phyloP scores from a whole-genome alignment of 495 filamentous ascomycete genomes.

The Aspergillus coremiiformis region DNA sequence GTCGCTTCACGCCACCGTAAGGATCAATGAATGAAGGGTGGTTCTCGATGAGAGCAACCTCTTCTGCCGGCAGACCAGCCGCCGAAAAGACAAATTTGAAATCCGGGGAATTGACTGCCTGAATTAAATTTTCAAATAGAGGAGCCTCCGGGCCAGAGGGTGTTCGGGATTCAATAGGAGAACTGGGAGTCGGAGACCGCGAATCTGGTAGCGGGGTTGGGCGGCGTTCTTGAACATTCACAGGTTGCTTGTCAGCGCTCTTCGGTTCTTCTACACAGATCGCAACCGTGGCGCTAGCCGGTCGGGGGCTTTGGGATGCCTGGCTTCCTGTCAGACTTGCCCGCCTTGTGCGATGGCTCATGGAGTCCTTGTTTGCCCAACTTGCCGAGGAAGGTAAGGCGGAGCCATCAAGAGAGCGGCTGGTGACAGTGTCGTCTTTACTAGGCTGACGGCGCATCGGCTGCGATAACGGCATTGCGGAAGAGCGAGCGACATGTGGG shows the following conservation, averaged over 20 bases:
- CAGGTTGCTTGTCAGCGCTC: slow-evolving; percentile 29
- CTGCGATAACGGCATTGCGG: slow-evolving; percentile 50
- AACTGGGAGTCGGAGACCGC: slow-evolving; percentile 18
- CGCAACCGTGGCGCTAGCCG: slow-evolving; percentile 52
- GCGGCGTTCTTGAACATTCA: slow-evolving; percentile 20
- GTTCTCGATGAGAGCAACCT: slow-evolving; percentile 48
- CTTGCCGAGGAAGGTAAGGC: slow-evolving; percentile 87
- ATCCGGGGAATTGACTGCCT: slow-evolving; percentile 47
- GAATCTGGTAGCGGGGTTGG: slow-evolving; percentile 20
- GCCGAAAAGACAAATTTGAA: slow-evolving; percentile 56
- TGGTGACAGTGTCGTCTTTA: slow-evolving; percentile 63
- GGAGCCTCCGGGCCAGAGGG: slow-evolving; percentile 25
- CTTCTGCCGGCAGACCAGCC: slow-evolving; percentile 43
- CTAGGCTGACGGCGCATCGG: slow-evolving; percentile 67
- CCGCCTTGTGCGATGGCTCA: slow-evolving; percentile 58
- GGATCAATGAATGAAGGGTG: slow-evolving; percentile 76
- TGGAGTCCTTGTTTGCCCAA: slow-evolving; percentile 77
- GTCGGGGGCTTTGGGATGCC: slow-evolving; percentile 72
- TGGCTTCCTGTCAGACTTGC: slow-evolving; percentile 71
- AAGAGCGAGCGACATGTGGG: slow-evolving; percentile 22
- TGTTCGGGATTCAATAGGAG: slow-evolving; percentile 12
- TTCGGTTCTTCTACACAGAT: slow-evolving; percentile 37
- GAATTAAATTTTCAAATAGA: slow-evolving; percentile 42
- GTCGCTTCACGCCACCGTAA: slow-evolving; percentile 67
- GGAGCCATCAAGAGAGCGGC: slow-evolving; percentile 57